A percentile compares a stretch with the other conserved stretches of the same genome.
phyloP scores from a whole-genome alignment of 208 protist species.

The Crithidia brevicula region DNA sequence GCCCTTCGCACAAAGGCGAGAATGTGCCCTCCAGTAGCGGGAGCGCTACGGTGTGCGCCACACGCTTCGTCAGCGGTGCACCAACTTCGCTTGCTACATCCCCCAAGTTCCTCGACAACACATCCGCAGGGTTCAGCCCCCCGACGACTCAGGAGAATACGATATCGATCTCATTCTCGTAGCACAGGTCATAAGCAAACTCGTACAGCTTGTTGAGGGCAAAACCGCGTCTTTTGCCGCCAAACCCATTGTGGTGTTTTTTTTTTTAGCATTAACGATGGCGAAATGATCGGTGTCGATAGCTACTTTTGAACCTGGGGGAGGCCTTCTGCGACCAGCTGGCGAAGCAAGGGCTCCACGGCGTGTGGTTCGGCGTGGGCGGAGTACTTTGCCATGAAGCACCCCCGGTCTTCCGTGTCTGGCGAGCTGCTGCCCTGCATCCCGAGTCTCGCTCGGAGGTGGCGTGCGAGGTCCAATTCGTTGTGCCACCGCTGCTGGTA shows the following conservation, averaged over 20 bases:
- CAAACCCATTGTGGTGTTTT: not conserved
- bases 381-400: not conserved
- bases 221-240: not conserved
- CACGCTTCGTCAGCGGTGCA: not conserved
- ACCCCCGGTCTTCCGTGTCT: not conserved
- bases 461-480: not conserved
- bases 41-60: not conserved
- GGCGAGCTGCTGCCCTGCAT: not conserved
- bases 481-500: not conserved
- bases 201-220: not conserved
- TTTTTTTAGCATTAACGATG: not conserved
- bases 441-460: not conserved
- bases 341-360: not conserved
- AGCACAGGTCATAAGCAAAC: not conserved
- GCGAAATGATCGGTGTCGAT: not conserved
- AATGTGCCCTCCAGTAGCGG: not conserved
- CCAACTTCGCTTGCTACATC: not conserved
- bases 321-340: not conserved
- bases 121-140: not conserved
- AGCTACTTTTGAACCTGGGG: not conserved
- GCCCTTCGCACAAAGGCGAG: not conserved
- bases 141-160: not conserved
- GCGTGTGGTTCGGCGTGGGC: not conserved
- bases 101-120: not conserved
- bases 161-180: not conserved